Evolutionary conservation across 2,329 filamentous ascomycete genomes (phyloP).

Genomic region (Trichoderma sp.): DNA sequence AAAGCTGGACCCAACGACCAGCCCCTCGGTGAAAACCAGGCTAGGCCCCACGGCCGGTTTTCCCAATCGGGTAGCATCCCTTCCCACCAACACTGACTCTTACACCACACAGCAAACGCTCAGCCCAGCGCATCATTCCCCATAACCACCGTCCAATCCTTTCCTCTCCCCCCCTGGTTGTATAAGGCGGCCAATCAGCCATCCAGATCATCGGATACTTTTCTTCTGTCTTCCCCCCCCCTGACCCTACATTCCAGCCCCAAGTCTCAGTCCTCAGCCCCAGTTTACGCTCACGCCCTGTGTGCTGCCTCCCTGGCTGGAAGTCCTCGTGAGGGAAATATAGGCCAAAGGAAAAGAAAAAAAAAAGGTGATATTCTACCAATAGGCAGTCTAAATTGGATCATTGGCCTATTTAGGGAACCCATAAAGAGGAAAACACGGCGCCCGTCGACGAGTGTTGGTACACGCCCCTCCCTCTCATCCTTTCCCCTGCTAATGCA

Average conservation of each 20-base stretch:
- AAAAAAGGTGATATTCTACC: not conserved
- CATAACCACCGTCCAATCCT: not conserved
- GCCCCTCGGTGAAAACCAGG: conserved; percentile 6
- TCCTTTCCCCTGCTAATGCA: not conserved
- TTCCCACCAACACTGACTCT: conserved; percentile 9
- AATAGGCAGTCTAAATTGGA: not conserved
- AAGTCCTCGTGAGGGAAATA: not conserved
- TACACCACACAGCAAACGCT: not conserved
- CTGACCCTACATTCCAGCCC: not conserved
- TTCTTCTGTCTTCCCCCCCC: too few relatives aligned
- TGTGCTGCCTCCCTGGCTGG: not conserved
- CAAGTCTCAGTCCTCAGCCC: not conserved
- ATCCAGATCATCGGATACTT: conserved; percentile 20
- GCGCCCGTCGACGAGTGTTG: not conserved
- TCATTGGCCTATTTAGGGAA: not conserved
- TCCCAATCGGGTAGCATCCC: conserved; percentile 3
- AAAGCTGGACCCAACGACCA: not conserved
- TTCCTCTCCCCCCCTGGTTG: not conserved
- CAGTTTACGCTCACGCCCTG: not conserved
- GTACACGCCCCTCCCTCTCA: not conserved
- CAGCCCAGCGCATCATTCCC: not conserved
- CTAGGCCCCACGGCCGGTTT: conserved; percentile 7
- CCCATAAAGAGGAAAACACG: not conserved
- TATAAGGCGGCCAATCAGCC: conserved; percentile 21
- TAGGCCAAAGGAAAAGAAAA: not conserved